Conservation (phyloP, 2,329 filamentous ascomycete genomes). For the Penicillium sp. region DNA sequence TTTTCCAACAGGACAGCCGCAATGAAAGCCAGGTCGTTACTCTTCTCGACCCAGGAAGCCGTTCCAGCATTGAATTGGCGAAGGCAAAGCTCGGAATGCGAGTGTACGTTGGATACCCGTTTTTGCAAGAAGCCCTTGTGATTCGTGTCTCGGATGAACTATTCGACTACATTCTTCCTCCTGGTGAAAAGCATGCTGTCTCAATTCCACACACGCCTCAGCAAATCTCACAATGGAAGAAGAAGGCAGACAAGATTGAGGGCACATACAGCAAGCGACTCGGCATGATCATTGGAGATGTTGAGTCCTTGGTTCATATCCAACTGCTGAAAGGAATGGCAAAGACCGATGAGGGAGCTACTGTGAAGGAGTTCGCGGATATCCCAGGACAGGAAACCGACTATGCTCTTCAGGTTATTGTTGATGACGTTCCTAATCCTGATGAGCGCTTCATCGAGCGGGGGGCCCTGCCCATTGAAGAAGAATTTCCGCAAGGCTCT, state of each 20-base stretch:
- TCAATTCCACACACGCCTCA: slow-evolving; percentile 68
- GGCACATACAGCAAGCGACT: slow-evolving; percentile 85
- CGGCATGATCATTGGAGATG: slow-evolving; percentile 78
- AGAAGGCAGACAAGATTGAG: slow-evolving; percentile 80
- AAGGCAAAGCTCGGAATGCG: slow-evolving; percentile 77
- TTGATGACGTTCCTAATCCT: slow-evolving; percentile 84
- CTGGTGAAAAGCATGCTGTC: slow-evolving; percentile 63
- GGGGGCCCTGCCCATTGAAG: slow-evolving; percentile 78
- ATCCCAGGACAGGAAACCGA: slow-evolving; percentile 83
- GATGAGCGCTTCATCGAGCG: slow-evolving; percentile 92
- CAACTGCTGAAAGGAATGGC: slow-evolving; percentile 88
- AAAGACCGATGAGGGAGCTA: slow-evolving; percentile 87
- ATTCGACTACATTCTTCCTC: slow-evolving; percentile 76
- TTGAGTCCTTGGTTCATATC: slow-evolving; percentile 87
- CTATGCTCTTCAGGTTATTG: slow-evolving; percentile 86
- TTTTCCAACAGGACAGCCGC: slow-evolving; percentile 92
- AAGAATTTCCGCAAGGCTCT: slow-evolving; percentile 82
- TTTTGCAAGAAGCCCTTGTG: slow-evolving; percentile 90
- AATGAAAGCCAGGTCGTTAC: slow-evolving; percentile 97
- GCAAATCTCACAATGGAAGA: slow-evolving; percentile 79
- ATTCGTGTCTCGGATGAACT: slow-evolving; percentile 87
- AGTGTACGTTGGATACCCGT: slow-evolving; percentile 91
- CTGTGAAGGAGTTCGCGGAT: slow-evolving; percentile 86
- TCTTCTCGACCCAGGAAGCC: slow-evolving; percentile 68
- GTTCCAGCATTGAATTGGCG: slow-evolving; percentile 68